Conservation (phyloP, 2,329 filamentous ascomycete genomes). For the Pseudogymnoascus sp. region DNA sequence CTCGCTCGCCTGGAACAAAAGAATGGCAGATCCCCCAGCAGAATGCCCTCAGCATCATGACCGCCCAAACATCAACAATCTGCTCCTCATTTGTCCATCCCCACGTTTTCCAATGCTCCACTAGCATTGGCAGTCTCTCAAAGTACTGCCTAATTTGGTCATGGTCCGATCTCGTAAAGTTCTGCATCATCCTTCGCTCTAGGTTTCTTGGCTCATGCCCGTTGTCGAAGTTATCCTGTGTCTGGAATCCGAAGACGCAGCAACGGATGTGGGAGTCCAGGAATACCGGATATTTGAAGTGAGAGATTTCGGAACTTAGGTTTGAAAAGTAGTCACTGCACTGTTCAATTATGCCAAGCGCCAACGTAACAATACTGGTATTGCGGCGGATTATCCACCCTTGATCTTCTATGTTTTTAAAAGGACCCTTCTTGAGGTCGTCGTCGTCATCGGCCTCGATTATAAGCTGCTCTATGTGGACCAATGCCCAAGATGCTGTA, state of each 20-base stretch:
- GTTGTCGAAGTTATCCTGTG: not conserved
- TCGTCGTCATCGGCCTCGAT: slow-evolving; percentile 1
- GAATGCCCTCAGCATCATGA: slow-evolving; percentile 20
- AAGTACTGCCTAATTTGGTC: slow-evolving; percentile 18
- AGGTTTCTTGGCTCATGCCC: not conserved
- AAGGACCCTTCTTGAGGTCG: not conserved
- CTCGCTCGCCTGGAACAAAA: slow-evolving; percentile 19
- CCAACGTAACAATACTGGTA: not conserved
- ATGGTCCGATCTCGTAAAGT: not conserved
- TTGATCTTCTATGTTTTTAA: not conserved
- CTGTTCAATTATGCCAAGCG: not conserved
- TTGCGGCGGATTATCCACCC: not conserved
- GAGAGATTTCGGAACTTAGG: not conserved
- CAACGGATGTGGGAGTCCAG: slow-evolving; percentile 1
- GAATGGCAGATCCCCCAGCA: slow-evolving; percentile 21
- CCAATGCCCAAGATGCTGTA: not conserved
- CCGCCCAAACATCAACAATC: slow-evolving; percentile 19
- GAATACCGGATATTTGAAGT: not conserved
- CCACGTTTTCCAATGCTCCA: slow-evolving; percentile 16
- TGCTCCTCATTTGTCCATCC: slow-evolving; percentile 14
- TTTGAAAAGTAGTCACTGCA: not conserved
- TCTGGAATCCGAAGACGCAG: not conserved
- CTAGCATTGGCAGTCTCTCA: slow-evolving; percentile 12
- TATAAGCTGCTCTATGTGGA: not conserved
- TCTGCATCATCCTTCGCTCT: slow-evolving; percentile 5